A percentile compares a stretch with the other conserved stretches of the same genome.
Conservation (phyloP, 352 stramenopile species). For the Phytophthora rubi region DNA sequence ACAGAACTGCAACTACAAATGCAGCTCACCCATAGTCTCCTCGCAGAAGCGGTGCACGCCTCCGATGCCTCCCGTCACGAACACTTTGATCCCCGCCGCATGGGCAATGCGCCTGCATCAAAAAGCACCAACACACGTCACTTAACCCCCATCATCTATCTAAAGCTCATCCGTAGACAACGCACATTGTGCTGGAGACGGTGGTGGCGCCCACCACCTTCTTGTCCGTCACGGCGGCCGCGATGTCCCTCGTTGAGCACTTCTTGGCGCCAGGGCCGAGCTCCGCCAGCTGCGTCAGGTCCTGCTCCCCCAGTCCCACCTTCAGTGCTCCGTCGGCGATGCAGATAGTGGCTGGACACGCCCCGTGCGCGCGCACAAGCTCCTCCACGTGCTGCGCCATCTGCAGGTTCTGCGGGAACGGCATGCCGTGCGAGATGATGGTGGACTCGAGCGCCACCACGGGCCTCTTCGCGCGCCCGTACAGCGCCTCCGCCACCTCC, state of each 20-base stretch:
- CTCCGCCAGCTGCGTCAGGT: slow-evolving; percentile 71
- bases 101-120: slow-evolving; percentile 88
- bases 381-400: slow-evolving; percentile 92
- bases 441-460: slow-evolving; percentile 98
- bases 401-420: slow-evolving; percentile 97
- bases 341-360: slow-evolving; percentile 96
- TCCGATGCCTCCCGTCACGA: slow-evolving; percentile 97
- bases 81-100: slow-evolving; percentile 94
- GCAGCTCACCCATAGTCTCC: slow-evolving; percentile 83
- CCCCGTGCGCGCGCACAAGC: slow-evolving; percentile 87
- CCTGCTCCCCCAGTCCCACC: slow-evolving; percentile 62
- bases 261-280: slow-evolving; percentile 69
- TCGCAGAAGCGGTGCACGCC: slow-evolving; percentile 97
- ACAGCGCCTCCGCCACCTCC: slow-evolving; percentile 60
- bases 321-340: slow-evolving; percentile 93
- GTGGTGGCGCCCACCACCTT: slow-evolving; percentile 93
- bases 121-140: neutral
- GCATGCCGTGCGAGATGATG: slow-evolving; percentile 99
- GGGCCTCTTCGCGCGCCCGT: slow-evolving; percentile 49
- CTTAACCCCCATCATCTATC: neutral
- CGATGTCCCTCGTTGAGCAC: slow-evolving; percentile 87
- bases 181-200: slow-evolving; percentile 96
- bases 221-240: slow-evolving; percentile 73
- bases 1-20: neutral
- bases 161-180: neutral